phyloP scores from a whole-genome alignment of 306 rosid genomes.

The Myrica gale region DNA sequence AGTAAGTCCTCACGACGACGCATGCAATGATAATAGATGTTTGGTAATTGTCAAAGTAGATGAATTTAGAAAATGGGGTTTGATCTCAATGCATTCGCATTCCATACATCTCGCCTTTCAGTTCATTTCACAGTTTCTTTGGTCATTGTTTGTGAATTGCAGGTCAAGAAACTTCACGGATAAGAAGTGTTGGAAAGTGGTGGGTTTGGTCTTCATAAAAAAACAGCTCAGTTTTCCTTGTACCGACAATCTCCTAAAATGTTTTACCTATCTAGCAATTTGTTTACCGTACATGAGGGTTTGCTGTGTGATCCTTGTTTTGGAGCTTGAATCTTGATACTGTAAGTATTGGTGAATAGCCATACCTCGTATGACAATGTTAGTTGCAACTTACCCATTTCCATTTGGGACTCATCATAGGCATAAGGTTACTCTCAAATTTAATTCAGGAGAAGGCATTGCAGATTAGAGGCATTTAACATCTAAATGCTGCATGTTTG shows the following conservation, averaged over 20 bases:
- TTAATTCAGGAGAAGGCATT: no score
- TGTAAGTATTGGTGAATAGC: conserved; percentile 12
- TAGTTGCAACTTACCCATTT: no score
- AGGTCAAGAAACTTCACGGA: conserved; percentile 54
- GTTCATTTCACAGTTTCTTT: not conserved
- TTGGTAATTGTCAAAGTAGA: not conserved
- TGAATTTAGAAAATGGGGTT: not conserved
- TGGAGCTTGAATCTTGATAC: conserved; percentile 8
- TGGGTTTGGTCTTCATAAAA: not conserved
- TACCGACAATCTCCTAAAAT: conserved; percentile 6
- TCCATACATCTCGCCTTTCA: not conserved
- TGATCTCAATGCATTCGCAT: not conserved
- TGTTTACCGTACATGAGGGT: not conserved
- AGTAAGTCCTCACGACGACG: conserved; percentile 23
- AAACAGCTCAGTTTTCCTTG: not conserved
- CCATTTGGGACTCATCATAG: no score
- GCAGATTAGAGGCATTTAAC: no score
- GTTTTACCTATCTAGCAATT: conserved; percentile 5
- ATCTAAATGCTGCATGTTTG: no score
- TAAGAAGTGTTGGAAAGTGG: conserved; percentile 27
- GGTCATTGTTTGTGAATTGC: conserved; percentile 12
- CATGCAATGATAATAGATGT: not conserved
- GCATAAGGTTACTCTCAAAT: no score
- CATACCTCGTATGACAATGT: not conserved
- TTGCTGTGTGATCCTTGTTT: not conserved